Conservation (phyloP, 2,329 filamentous ascomycete genomes). For the Pyrenochaeta sp. region DNA sequence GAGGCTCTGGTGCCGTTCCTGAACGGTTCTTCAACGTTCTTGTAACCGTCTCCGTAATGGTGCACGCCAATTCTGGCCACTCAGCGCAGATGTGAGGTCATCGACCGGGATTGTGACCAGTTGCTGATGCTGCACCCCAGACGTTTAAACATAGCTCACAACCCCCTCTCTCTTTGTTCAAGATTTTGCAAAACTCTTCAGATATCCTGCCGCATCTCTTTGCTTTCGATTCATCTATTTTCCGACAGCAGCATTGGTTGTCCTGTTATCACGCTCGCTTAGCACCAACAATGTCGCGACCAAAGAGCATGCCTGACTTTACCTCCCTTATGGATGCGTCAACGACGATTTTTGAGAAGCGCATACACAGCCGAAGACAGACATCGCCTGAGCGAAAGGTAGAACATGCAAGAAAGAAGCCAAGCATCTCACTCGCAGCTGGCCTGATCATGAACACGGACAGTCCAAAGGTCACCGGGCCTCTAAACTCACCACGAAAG, state of each 20-base stretch:
- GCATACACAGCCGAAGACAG: conserved; percentile 27
- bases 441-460: conserved; percentile 47
- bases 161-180: conserved; percentile 12
- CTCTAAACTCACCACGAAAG: conserved; percentile 26
- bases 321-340: conserved; percentile 40
- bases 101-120: conserved; percentile 43
- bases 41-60: conserved; percentile 7
- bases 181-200: background rate
- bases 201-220: background rate
- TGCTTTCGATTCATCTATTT: background rate
- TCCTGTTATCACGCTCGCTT: background rate
- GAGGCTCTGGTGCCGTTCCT: no score
- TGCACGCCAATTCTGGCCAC: conserved; percentile 12
- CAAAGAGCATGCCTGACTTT: conserved; percentile 49
- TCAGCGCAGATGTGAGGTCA: conserved; percentile 39
- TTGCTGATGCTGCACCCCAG: conserved; percentile 22
- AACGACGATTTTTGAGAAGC: conserved; percentile 33
- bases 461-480: conserved; percentile 15
- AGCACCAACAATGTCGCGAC: conserved; percentile 32
- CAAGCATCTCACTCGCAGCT: conserved; percentile 45
- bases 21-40: no score
- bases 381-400: conserved; percentile 31
- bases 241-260: no score
- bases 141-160: conserved; percentile 21
- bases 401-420: conserved; percentile 38